A percentile compares a stretch with the other conserved stretches of the same genome.
Evolutionary conservation across 176 grass and related monocot species (phyloP).

Genomic region (Oryza officinalis): DNA sequence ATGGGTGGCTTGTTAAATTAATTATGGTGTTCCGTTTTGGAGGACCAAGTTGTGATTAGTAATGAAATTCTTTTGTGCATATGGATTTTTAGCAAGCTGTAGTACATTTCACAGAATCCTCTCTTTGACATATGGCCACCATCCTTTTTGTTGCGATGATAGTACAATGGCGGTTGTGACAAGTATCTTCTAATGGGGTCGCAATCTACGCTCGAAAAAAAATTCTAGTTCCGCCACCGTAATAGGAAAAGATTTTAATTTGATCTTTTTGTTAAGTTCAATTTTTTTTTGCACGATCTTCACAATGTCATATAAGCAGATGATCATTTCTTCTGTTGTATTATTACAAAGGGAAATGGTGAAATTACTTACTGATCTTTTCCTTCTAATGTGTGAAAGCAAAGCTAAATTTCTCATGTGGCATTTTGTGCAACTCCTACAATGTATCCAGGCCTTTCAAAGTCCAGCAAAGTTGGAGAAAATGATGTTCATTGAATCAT

Average conservation of each 20-base stretch:
- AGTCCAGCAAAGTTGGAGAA: conserved; percentile 9
- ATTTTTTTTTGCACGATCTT: too few species aligned
- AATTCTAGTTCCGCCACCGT: neutral
- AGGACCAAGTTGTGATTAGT: neutral
- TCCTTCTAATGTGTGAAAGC: conserved; percentile 5
- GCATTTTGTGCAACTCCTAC: neutral
- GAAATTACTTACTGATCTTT: neutral
- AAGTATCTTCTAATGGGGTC: neutral
- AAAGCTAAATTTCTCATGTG: neutral
- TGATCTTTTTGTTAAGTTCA: too few species aligned
- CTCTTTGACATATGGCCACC: neutral
- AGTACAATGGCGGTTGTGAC: neutral
- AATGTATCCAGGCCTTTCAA: neutral
- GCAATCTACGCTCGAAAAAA: neutral
- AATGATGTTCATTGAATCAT: neutral
- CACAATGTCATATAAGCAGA: conserved; percentile 7
- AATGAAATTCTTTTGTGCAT: neutral
- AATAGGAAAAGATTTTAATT: neutral
- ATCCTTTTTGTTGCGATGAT: neutral
- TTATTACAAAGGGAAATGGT: neutral
- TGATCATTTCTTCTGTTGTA: neutral
- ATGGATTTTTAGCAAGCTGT: too few species aligned
- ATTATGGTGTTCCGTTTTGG: neutral
- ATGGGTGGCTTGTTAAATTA: neutral
- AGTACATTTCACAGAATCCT: neutral